phyloP scores from a whole-genome alignment of 306 rosid genomes.

The Glycine soja region DNA sequence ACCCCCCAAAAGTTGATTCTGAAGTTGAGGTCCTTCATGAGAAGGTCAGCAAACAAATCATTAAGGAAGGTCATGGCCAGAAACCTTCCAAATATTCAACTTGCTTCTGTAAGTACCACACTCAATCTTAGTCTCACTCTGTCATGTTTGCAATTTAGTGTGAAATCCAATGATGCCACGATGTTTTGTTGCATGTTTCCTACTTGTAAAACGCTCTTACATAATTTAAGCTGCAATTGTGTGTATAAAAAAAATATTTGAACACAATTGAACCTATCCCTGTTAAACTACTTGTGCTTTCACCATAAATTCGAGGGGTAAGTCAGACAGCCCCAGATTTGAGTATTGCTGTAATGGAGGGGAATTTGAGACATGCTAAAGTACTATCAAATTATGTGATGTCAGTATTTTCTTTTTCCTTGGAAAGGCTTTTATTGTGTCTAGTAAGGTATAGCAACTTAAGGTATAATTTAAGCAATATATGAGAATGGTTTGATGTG shows the following conservation, averaged over 20 bases:
- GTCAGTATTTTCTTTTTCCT: not conserved
- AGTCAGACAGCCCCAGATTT: not conserved
- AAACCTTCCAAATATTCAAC: constrained; percentile 91
- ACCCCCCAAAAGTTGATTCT: constrained; percentile 84
- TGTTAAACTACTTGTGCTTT: constrained; percentile 1
- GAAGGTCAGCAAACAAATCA: constrained; percentile 81
- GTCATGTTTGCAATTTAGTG: constrained; percentile 9
- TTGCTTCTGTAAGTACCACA: constrained; percentile 77
- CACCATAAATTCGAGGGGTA: not conserved
- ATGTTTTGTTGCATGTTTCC: not conserved
- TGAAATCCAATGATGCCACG: constrained; percentile 10
- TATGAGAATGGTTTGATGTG: not conserved
- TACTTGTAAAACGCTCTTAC: not conserved
- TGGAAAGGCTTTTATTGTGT: not conserved
- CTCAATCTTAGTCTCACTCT: not conserved
- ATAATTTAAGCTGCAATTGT: not conserved
- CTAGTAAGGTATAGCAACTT: not conserved
- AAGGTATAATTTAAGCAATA: not conserved
- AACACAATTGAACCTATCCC: not conserved
- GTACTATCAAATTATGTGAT: not conserved
- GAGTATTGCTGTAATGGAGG: not conserved
- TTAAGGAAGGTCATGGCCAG: constrained; percentile 88
- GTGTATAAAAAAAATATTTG: not conserved
- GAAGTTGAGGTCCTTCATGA: constrained; percentile 78
- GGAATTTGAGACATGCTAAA: too few relatives aligned